Conservation (phyloP, 306 rosid species). For the Vachellia collinsii region DNA sequence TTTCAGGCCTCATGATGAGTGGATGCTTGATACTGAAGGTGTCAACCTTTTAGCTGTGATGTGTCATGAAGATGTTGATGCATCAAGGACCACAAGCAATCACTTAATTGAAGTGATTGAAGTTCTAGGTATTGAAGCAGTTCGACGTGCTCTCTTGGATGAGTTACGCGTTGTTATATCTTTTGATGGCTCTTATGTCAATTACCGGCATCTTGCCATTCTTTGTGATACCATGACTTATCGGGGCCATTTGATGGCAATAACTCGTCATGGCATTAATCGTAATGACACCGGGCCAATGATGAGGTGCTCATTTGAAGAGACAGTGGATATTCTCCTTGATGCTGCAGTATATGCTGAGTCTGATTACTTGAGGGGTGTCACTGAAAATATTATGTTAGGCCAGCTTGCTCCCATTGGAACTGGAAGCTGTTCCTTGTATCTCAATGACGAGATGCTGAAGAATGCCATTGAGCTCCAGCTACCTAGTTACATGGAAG, state of each 20-base stretch:
- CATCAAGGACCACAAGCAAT: conserved; percentile 88
- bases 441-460: conserved; percentile 93
- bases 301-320: conserved; percentile 99
- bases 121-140: conserved; percentile 99
- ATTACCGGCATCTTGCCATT: conserved; percentile 93
- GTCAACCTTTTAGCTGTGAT: conserved; percentile 94
- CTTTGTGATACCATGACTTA: conserved; percentile 99
- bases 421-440: conserved; percentile 85
- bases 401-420: conserved; percentile 99
- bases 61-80: conserved; percentile 94
- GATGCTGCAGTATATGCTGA: conserved; percentile 98
- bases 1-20: conserved; percentile 88
- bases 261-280: conserved; percentile 97
- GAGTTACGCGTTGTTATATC: conserved; percentile 96
- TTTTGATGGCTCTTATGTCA: conserved; percentile 97
- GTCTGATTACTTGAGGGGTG: conserved; percentile 87
- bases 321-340: conserved; percentile 95
- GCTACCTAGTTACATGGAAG: conserved; percentile 95
- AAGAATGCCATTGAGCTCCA: conserved; percentile 98
- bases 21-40: conserved; percentile 99
- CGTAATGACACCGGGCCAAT: conserved; percentile 97
- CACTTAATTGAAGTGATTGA: conserved; percentile 96
- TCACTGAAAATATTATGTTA: conserved; percentile 93
- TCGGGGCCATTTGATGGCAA: conserved; percentile 98
- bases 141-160: conserved; percentile 82